These are phyloP conservation scores for Amaranthus hypochondriacus DNA, from an alignment of 148 eudicot genomes.

Conservation along the genomic window DNA sequence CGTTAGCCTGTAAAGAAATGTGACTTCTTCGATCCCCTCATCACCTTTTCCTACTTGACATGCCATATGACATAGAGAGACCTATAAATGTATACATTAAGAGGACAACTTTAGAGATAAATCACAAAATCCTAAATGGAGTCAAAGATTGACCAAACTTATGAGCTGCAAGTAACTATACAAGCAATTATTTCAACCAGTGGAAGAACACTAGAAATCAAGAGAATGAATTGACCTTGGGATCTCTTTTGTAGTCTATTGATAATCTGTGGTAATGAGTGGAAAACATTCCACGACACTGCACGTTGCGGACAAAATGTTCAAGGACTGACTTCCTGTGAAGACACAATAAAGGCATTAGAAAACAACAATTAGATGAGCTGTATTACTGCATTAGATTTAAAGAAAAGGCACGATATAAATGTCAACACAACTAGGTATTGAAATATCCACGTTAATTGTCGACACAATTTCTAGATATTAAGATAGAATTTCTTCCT, in stretches of 20 bases:
- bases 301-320: conserved; percentile 69
- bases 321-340: conserved; percentile 95
- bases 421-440: too few relatives aligned
- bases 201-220: conserved; percentile 1
- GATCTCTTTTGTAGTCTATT: conserved; percentile 50
- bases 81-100: conserved; percentile 35
- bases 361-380: conserved; percentile 11
- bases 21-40: conserved; percentile 80
- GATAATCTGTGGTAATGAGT: conserved; percentile 95
- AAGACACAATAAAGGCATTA: conserved; percentile 6
- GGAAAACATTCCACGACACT: conserved; percentile 94
- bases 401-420: background rate
- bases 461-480: background rate
- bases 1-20: conserved; percentile 79
- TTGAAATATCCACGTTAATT: background rate
- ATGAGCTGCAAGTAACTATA: background rate
- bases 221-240: conserved; percentile 41
- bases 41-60: conserved; percentile 73
- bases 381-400: background rate
- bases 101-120: background rate
- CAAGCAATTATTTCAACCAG: background rate
- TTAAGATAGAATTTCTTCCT: background rate
- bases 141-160: background rate
- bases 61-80: conserved; percentile 92
- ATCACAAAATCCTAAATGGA: background rate